Percentiles rank a stretch among this genome's conserved stretches.
phyloP scores from a whole-genome alignment of 2,329 filamentous ascomycete species.

The Penicillium sp. region DNA sequence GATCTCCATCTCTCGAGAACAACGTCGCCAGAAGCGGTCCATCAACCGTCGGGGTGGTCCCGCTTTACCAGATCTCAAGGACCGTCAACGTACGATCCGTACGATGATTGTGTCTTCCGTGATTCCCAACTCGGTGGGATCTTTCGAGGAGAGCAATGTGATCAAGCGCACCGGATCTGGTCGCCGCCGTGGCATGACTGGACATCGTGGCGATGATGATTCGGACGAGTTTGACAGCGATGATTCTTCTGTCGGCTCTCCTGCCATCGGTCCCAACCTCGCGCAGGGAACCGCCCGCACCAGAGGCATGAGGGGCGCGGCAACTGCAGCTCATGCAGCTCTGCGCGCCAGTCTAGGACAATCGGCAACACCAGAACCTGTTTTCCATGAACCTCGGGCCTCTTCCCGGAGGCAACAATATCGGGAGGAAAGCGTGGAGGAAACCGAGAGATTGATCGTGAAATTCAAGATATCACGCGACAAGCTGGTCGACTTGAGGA shows the following conservation, averaged over 20 bases:
- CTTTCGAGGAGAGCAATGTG: slow-evolving; percentile 80
- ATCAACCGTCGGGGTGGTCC: slow-evolving; percentile 92
- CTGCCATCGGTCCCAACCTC: slow-evolving; percentile 69
- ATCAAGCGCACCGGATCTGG: slow-evolving; percentile 74
- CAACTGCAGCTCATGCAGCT: slow-evolving; percentile 80
- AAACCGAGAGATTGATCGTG: slow-evolving; percentile 69
- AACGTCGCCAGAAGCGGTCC: slow-evolving; percentile 90
- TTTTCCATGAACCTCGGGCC: slow-evolving; percentile 71
- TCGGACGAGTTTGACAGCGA: slow-evolving; percentile 93
- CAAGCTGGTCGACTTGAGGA: slow-evolving; percentile 53
- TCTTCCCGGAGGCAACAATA: slow-evolving; percentile 65
- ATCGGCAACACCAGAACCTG: slow-evolving; percentile 83
- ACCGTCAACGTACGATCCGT: slow-evolving; percentile 87
- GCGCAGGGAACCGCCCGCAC: slow-evolving; percentile 76
- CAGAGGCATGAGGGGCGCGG: slow-evolving; percentile 84
- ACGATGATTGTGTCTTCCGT: slow-evolving; percentile 91
- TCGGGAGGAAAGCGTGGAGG: slow-evolving; percentile 77
- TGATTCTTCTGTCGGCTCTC: slow-evolving; percentile 83
- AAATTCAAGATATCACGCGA: slow-evolving; percentile 73
- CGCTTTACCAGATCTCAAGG: slow-evolving; percentile 91
- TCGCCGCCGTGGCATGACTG: slow-evolving; percentile 59
- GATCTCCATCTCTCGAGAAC: slow-evolving; percentile 88
- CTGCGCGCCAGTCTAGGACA: slow-evolving; percentile 74
- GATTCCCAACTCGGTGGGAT: slow-evolving; percentile 79
- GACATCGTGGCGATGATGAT: slow-evolving; percentile 65